These are phyloP conservation scores for Clarireedia sp. DNA, from an alignment of 2,329 filamentous ascomycete species.

Conservation along the genomic window DNA sequence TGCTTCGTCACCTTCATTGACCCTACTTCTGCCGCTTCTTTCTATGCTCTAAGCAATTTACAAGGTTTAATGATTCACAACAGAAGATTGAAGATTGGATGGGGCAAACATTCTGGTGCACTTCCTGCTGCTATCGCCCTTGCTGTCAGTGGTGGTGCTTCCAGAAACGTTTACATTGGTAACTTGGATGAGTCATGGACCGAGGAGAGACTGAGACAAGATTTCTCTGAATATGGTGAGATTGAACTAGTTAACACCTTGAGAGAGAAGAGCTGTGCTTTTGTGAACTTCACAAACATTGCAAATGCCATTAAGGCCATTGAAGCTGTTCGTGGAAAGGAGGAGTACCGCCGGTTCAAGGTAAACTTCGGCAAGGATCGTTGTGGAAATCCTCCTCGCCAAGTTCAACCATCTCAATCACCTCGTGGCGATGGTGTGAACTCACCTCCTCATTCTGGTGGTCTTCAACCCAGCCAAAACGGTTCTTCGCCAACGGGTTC, in stretches of 20 bases:
- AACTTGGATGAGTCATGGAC: constrained; percentile 97
- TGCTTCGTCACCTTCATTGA: constrained; percentile 99
- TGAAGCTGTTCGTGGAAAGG: constrained; percentile 85
- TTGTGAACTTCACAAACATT: constrained; percentile 99
- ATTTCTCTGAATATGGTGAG: constrained; percentile 95
- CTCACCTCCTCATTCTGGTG: constrained; percentile 40
- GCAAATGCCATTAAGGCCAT: constrained; percentile 99
- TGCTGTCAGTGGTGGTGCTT: constrained; percentile 91
- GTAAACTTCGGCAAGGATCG: constrained; percentile 99
- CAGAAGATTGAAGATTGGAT: constrained; percentile 92
- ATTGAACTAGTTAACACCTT: constrained; percentile 96
- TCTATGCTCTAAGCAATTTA: constrained; percentile 94
- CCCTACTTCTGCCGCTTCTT: constrained; percentile 92
- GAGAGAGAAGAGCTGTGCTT: constrained; percentile 97
- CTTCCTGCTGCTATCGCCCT: constrained; percentile 92
- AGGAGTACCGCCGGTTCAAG: constrained; percentile 98
- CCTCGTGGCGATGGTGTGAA: constrained; percentile 55
- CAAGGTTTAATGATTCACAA: constrained; percentile 99
- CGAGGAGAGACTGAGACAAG: constrained; percentile 88
- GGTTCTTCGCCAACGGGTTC: constrained; percentile 28
- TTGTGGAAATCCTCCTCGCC: constrained; percentile 90
- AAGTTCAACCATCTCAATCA: constrained; percentile 59
- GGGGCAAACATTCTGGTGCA: constrained; percentile 97
- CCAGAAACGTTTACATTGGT: constrained; percentile 96
- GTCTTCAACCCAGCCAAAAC: constrained; percentile 27